Base-by-base conservation (phyloP, 2,329 filamentous ascomycete genomes). In the Balansia obtecta region DNA sequence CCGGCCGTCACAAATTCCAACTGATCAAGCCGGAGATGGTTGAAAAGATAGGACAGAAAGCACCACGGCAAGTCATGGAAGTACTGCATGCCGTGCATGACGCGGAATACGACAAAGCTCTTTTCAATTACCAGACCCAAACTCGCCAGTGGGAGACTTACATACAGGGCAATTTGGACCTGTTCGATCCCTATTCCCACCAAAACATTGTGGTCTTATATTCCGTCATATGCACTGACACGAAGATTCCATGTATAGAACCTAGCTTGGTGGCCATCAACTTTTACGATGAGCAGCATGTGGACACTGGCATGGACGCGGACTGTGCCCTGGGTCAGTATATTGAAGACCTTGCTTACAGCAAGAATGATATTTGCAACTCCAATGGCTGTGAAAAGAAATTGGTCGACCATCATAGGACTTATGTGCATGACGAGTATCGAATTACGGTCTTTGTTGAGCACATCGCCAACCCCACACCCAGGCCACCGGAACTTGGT, bases 101-200 rank as follows among this genome's bases (percentile, higher is more conserved):
- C 63, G 90, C 90, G 2, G 93, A 98, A 65, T 96, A 97, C 59
- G 90, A 98, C 64, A 95, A 93, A 66, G 90, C 91, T 1, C 70
- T 94, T 34, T 88, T 96, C 67, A 89, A 90, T 58, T 98, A 97
- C 63, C 81, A 89, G 64, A 96, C 88, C 0, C 91, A 97, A 63
- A 95, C 89, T 51, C 81, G 88, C 32, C 90, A 96, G 58, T 98
- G 93, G 93, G 93, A 98, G 63, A 87, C 88, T 30, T 95, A 95
- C 60, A 84, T 96, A 20, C 83, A 91, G 47, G 88, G 88, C 13
- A 94, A 93, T 57, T 73, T 86, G 33, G 86, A 94, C 60, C 75
- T 97, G 1, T 98, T 96, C 58, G 89, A 98, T 62, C 93, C 94
- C 0, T 93, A 89, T 62, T 86, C 88, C 0, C 94, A 98, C 61